These are phyloP conservation scores for Sphagnum fallax DNA, from an alignment of 228 moss, liverwort and hornwort species.

Conservation along the genomic window DNA sequence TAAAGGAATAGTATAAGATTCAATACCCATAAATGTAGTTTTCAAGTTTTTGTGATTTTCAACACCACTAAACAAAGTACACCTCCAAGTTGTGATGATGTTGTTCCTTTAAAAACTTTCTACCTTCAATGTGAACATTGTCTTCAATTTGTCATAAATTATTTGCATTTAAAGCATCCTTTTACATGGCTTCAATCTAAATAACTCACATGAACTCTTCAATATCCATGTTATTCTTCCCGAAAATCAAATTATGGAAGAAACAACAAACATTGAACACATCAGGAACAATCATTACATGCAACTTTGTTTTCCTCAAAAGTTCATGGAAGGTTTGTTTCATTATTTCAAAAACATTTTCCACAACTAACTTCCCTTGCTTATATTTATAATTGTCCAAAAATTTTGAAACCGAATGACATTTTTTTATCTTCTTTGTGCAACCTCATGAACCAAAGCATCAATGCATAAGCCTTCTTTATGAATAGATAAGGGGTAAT, in stretches of 20 bases:
- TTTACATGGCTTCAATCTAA: no score
- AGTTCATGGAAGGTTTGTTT: not conserved
- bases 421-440: not conserved
- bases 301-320: not conserved
- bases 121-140: not conserved
- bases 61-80: not conserved
- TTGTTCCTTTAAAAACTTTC: not conserved
- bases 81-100: not conserved
- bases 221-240: not conserved
- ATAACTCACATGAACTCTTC: not conserved
- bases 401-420: not conserved
- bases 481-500: not conserved
- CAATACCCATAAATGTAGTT: no score
- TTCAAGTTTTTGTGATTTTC: no score
- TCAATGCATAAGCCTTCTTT: not conserved
- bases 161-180: not conserved
- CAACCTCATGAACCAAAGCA: conserved; percentile 1
- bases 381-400: not conserved
- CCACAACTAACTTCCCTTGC: no score
- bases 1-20: not conserved
- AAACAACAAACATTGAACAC: not conserved
- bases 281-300: not conserved
- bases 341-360: not conserved
- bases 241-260: not conserved
- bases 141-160: not conserved